A percentile compares a stretch with the other conserved stretches of the same genome.
Conservation (phyloP, 345 rosid species). For the Linum trigynum region DNA sequence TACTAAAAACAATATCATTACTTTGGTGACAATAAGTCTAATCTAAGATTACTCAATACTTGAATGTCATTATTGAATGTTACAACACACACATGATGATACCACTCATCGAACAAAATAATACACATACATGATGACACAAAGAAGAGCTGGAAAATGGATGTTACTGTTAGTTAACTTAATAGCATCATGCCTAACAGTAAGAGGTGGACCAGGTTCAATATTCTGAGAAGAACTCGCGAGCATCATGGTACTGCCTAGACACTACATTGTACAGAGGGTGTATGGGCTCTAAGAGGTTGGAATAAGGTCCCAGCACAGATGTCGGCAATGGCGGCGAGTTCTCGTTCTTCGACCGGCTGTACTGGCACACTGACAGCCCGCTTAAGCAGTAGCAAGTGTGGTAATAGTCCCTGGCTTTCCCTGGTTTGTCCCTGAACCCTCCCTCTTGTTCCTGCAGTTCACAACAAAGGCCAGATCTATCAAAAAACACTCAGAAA, state of each 20-base stretch:
- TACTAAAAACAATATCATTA: too few species aligned
- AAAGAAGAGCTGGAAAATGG: too few species aligned
- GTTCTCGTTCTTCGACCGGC: constrained; percentile 43
- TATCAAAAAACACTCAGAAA: not conserved
- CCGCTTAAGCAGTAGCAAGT: constrained; percentile 95
- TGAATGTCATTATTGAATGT: too few species aligned
- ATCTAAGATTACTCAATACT: too few species aligned
- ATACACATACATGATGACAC: too few species aligned
- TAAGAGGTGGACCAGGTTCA: not conserved
- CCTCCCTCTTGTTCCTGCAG: constrained; percentile 66
- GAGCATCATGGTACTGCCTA: constrained; percentile 57
- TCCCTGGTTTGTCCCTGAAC: constrained; percentile 80
- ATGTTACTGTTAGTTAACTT: too few species aligned
- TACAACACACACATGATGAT: too few species aligned
- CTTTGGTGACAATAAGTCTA: too few species aligned
- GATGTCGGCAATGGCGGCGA: constrained; percentile 46
- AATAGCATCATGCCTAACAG: not conserved
- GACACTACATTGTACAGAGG: constrained; percentile 67
- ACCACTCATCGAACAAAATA: too few species aligned
- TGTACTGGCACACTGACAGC: constrained; percentile 61
- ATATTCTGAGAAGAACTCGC: constrained; percentile 37
- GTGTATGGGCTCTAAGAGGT: constrained; percentile 68
- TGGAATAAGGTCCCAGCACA: constrained; percentile 61
- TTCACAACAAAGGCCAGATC: not conserved
- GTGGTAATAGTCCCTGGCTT: constrained; percentile 68